A percentile compares a stretch with the other conserved stretches of the same genome.
These are phyloP conservation scores for Rhodotorula sp. DNA, from an alignment of 1,284 basidiomycete genomes.

Conservation along the genomic window DNA sequence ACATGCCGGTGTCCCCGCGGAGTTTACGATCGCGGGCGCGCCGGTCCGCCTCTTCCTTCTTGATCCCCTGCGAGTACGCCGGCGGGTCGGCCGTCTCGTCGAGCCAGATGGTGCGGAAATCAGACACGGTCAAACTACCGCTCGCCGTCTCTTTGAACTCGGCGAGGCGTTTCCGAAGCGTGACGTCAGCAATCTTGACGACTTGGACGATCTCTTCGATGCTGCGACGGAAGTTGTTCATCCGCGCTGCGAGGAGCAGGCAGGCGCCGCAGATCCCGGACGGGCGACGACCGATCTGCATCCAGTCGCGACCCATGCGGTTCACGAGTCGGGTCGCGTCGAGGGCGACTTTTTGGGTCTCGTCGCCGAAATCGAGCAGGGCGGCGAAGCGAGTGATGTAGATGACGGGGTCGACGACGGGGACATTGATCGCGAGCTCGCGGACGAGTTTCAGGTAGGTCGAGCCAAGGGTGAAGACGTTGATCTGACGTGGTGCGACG, in stretches of 20 bases:
- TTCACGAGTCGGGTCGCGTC: slow-evolving; percentile 92
- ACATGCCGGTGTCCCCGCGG: slow-evolving; percentile 25
- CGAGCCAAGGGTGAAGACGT: slow-evolving; percentile 95
- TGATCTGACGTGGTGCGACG: slow-evolving; percentile 62
- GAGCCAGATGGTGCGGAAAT: slow-evolving; percentile 88
- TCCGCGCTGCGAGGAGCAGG: slow-evolving; percentile 88
- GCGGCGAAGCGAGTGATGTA: slow-evolving; percentile 96
- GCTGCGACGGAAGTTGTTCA: slow-evolving; percentile 94
- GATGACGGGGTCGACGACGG: slow-evolving; percentile 91
- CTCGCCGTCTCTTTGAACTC: slow-evolving; percentile 91
- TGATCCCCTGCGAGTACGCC: slow-evolving; percentile 72
- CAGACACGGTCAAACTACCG: slow-evolving; percentile 78
- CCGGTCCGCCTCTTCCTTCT: slow-evolving; percentile 64
- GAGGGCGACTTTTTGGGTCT: slow-evolving; percentile 84
- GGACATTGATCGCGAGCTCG: slow-evolving; percentile 75
- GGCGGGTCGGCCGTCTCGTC: slow-evolving; percentile 90
- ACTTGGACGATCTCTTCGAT: slow-evolving; percentile 96
- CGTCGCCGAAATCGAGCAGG: slow-evolving; percentile 94
- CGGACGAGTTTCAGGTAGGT: slow-evolving; percentile 93
- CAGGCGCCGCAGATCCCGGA: slow-evolving; percentile 97
- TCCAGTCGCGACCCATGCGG: slow-evolving; percentile 96
- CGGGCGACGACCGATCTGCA: slow-evolving; percentile 89
- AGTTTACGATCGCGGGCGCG: slow-evolving; percentile 36
- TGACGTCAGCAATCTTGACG: slow-evolving; percentile 95
- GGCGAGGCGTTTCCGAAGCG: slow-evolving; percentile 87